Evolutionary conservation across 352 stramenopile genomes (phyloP), one percentile per base, ranked within the genome.

Genomic region (Pythium rhizo-oryzae): DNA sequence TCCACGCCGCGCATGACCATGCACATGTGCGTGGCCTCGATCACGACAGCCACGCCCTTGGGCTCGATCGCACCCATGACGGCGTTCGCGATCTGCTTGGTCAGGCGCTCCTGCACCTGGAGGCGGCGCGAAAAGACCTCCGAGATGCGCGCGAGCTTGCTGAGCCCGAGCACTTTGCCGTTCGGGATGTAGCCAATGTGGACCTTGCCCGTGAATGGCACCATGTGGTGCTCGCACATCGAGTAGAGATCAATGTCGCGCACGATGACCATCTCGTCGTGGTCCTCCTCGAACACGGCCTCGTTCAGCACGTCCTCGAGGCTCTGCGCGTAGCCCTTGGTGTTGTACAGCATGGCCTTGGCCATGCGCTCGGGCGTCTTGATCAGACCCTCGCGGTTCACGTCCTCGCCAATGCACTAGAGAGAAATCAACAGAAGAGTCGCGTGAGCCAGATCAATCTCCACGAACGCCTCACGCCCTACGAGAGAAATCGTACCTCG

Each of bases 211-310:
- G 89, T 96, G 79, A 99, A 99, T 21, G 98, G 98, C 51, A 99
- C 92, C 93, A 99, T 98, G 78, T 99, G 98, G 85, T 99, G 98
- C 80, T 99, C 98, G 73, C 98, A 99, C 78, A 99, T 91, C 69
- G 88, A 98, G 81, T 98, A 97, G 52, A 99, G 92, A 69, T 99
- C 96, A 81, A 99, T 99, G 80, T 99, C 96, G 65, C 97, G 94
- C 13, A 99, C 97, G 57, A 99, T 96, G 21, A 99, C 97, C 94
- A 99, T 99, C 77, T 99, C 97, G 70, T 98, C 90, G 74, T 99
- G 93, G 77, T 99, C 93, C 75, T 99, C 96, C 39, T 98, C 92
- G 73, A 99, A 99, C 16, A 99, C 87, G 1, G 97, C 98, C 51
- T 97, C 92, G 79, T 99, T 99, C n/a, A 98, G 78, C 43, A 99